Evolutionary conservation across 495 filamentous ascomycete genomes (phyloP), one percentile per base, ranked within the genome.

Genomic region (Tuber melanosporum): DNA sequence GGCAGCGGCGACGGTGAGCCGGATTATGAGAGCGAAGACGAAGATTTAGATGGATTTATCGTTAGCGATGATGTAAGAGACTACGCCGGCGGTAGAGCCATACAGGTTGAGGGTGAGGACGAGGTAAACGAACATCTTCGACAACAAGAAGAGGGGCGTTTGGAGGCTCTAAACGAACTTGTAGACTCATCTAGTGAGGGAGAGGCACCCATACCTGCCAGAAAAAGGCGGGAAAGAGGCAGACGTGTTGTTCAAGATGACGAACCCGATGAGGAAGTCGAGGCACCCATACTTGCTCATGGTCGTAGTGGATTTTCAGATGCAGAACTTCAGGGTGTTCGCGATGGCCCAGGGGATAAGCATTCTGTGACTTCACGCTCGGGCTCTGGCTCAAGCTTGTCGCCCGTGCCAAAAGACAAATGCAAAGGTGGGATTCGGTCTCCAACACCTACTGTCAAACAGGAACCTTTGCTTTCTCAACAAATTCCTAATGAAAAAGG

Each of bases 41-140:
- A 81, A 22, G 80, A 62, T 15, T 69, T 82, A 45, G 77, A 46
- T 20, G 81, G 77, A 2, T 82, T 82, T 22, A 82, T 82, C 47
- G 77, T 82, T 26, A 12, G 72, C 66, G 81, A 82, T 74, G 70
- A 70, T 47, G 77, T 42, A 26, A 79, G 26, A 44, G 79, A 80
- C 49, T 45, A 71, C 17, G 66, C 73, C 26, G 66, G 76, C 39
- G 78, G 79, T n/a, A 72, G 72, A 22, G 79, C 71, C 26, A 36
- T 81, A 12, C 78, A 81, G 26, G 32, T 81, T 2, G 78, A 77
- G 4, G 79, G 76, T 22, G 76, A 81, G 72, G 78, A 74, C 2
- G 79, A 81, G 70, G 70, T 78, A 17, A 76, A 76, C 15, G 72
- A 76, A 32, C 72, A 75, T 44, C 49, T 81, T 36, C 26, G 57